These are phyloP conservation scores for Hydnomerulius pinastri DNA, from an alignment of 768 basidiomycete species.

Conservation along the genomic window DNA sequence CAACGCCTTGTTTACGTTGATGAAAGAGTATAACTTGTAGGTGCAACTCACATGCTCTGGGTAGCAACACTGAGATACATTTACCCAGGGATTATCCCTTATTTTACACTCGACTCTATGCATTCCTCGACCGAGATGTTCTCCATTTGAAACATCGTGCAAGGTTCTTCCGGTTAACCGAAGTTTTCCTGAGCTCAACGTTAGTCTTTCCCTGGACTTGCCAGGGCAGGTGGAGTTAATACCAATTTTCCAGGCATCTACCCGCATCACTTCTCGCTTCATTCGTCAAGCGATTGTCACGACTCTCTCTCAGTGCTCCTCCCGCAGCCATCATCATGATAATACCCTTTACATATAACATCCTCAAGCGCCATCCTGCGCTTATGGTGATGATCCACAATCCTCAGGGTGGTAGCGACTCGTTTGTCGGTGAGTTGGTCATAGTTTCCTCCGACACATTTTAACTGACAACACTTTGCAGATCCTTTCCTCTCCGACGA, in stretches of 20 bases:
- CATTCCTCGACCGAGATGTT: constrained; percentile 83
- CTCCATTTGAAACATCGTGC: constrained; percentile 92
- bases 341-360: constrained; percentile 92
- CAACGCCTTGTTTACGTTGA: constrained; percentile 88
- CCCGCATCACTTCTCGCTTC: constrained; percentile 92
- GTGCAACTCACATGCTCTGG: constrained; percentile 29
- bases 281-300: constrained; percentile 88
- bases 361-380: constrained; percentile 88
- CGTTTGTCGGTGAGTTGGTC: constrained; percentile 35
- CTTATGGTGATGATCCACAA: constrained; percentile 94
- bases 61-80: constrained; percentile 3
- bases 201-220: constrained; percentile 41
- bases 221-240: not conserved
- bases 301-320: constrained; percentile 81
- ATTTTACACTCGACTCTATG: constrained; percentile 91
- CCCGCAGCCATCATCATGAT: constrained; percentile 90
- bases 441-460: not conserved
- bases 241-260: constrained; percentile 62
- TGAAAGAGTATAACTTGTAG: constrained; percentile 91
- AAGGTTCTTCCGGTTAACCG: constrained; percentile 90
- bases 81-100: constrained; percentile 84
- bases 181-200: constrained; percentile 92
- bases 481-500: constrained; percentile 75
- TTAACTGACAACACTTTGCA: constrained; percentile 21
- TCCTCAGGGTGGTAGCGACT: constrained; percentile 36